A percentile compares a stretch with the other conserved stretches of the same genome.
These are phyloP conservation scores for Neurospora pannonica DNA, from an alignment of 495 filamentous ascomycete genomes.

Conservation along the genomic window DNA sequence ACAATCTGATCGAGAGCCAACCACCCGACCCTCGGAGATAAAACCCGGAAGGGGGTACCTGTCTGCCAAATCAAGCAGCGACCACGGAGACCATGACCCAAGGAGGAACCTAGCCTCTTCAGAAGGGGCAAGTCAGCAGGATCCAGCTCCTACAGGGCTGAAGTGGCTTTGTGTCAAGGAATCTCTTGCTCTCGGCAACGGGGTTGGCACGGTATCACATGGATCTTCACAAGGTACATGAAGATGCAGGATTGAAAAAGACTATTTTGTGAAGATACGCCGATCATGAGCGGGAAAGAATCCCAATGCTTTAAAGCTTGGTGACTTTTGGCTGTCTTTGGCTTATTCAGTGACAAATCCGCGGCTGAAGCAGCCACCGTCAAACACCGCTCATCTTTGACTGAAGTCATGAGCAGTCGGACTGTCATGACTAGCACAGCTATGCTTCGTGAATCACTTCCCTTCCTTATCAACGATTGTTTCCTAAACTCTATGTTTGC, in stretches of 20 bases:
- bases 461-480: neutral
- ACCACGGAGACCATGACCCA: neutral
- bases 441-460: neutral
- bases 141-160: neutral
- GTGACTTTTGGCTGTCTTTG: neutral
- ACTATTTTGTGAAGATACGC: neutral
- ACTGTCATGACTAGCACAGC: neutral
- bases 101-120: neutral
- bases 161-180: neutral
- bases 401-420: neutral
- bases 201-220: neutral
- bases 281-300: neutral
- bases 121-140: neutral
- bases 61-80: neutral
- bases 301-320: neutral
- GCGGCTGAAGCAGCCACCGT: neutral
- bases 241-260: neutral
- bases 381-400: neutral
- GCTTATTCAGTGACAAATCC: neutral
- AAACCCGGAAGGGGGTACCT: neutral
- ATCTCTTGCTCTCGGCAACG: neutral
- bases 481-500: neutral
- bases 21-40: neutral
- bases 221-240: neutral
- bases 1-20: neutral